Evolutionary conservation across 768 basidiomycete species (phyloP).

Genomic region (Trichaptum fuscoviolaceum): DNA sequence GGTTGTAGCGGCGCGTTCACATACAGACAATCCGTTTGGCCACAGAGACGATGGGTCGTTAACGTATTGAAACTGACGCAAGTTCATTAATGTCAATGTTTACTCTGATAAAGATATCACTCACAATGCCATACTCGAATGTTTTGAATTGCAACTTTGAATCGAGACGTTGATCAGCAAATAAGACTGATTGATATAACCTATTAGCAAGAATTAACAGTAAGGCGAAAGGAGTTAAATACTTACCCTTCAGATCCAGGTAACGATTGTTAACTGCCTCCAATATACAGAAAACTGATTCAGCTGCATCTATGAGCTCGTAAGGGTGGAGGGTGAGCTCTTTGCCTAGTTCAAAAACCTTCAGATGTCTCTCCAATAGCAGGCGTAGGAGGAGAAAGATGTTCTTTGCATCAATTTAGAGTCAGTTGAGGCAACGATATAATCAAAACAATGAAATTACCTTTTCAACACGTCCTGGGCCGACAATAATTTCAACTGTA

Average conservation of each 20-base stretch:
- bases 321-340: conserved; percentile 7
- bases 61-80: too few relatives aligned
- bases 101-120: neutral
- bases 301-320: conserved; percentile 8
- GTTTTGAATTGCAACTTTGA: conserved; percentile 15
- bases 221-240: too few relatives aligned
- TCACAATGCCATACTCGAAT: conserved; percentile 19
- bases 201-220: neutral
- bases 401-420: conserved; percentile 7
- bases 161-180: conserved; percentile 17
- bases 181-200: conserved; percentile 11
- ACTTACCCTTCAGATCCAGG: conserved; percentile 2
- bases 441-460: conserved; percentile 11
- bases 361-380: conserved; percentile 16
- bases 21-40: too few relatives aligned
- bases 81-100: too few relatives aligned
- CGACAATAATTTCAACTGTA: conserved; percentile 23
- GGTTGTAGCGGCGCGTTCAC: too few relatives aligned
- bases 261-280: conserved; percentile 11
- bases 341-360: conserved; percentile 13
- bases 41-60: too few relatives aligned
- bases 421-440: neutral
- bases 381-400: conserved; percentile 14
- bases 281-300: neutral
- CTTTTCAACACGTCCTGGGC: conserved; percentile 23